phyloP scores from a whole-genome alignment of 306 rosid genomes.

The Spatholobus suberectus region DNA sequence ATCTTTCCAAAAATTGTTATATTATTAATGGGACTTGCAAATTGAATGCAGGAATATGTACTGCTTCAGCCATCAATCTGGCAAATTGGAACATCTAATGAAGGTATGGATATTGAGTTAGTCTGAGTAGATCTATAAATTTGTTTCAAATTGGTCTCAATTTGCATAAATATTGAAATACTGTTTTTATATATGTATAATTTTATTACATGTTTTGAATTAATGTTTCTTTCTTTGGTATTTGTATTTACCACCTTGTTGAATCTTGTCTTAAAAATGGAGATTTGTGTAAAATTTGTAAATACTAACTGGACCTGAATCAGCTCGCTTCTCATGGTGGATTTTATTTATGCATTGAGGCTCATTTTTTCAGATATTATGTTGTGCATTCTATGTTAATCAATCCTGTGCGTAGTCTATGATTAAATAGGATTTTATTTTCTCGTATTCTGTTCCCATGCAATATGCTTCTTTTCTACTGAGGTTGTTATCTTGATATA shows the following conservation, averaged over 20 bases:
- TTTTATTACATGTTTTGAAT: not conserved
- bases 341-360: not conserved
- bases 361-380: not conserved
- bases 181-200: not conserved
- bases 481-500: not conserved
- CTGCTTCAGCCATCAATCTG: constrained; percentile 97
- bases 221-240: not conserved
- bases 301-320: not conserved
- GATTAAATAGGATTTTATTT: not conserved
- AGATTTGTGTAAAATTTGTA: not conserved
- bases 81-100: constrained; percentile 97
- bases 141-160: not conserved
- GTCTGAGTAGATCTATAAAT: constrained; percentile 20
- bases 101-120: constrained; percentile 65
- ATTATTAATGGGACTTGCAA: constrained; percentile 25
- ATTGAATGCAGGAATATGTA: constrained; percentile 79
- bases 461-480: not conserved
- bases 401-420: not conserved
- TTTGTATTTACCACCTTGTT: constrained; percentile 6
- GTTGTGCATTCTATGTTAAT: constrained; percentile 6
- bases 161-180: not conserved
- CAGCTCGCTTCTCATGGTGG: not conserved
- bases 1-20: constrained; percentile 4
- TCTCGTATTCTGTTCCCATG: not conserved
- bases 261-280: not conserved